Conservation (phyloP, 305 asterid genomes). For the Rubia balearica region DNA sequence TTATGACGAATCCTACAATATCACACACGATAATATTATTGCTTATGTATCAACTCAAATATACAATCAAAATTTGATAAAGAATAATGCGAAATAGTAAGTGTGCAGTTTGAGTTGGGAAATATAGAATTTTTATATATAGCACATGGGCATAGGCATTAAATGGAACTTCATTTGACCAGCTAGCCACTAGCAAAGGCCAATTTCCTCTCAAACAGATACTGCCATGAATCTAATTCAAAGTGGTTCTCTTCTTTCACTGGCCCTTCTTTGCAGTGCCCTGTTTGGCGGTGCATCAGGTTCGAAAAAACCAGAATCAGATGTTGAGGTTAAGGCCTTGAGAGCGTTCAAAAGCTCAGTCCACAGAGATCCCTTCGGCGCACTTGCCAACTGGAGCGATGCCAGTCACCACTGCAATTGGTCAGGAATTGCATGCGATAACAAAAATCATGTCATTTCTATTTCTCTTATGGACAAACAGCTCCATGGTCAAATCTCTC, state of each 20-base stretch:
- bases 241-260: constrained; percentile 18
- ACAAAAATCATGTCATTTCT: constrained; percentile 31
- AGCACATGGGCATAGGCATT: too few species aligned
- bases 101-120: too few species aligned
- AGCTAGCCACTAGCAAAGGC: too few species aligned
- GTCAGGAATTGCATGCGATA: constrained; percentile 55
- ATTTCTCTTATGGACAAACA: constrained; percentile 42
- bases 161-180: too few species aligned
- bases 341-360: constrained; percentile 49
- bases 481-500: constrained; percentile 54
- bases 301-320: constrained; percentile 11
- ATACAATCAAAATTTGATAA: too few species aligned
- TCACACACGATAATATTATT: too few species aligned
- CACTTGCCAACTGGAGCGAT: constrained; percentile 47
- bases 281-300: constrained; percentile 23
- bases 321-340: constrained; percentile 47
- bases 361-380: constrained; percentile 37
- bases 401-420: constrained; percentile 63
- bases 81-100: too few species aligned
- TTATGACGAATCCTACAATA: too few species aligned
- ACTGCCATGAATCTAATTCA: constrained; percentile 18
- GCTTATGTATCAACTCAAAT: too few species aligned
- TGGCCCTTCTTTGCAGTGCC: constrained; percentile 24
- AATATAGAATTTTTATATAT: too few species aligned
- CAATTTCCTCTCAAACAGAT: too few species aligned